Conservation (phyloP, 306 rosid species). For the Corylus heterophylla region DNA sequence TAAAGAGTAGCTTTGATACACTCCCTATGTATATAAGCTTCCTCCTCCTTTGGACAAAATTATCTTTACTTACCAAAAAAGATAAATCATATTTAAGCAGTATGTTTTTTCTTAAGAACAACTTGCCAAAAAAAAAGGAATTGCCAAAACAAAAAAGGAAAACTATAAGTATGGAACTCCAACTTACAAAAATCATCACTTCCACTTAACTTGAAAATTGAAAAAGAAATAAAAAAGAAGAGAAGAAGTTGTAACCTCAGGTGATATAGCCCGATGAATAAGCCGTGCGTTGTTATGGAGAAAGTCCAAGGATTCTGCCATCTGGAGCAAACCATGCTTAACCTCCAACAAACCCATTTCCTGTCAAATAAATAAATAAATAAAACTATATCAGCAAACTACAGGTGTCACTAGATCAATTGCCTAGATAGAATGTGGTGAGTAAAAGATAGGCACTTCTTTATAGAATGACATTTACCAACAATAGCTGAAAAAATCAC, state of each 20-base stretch:
- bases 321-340: slow-evolving; percentile 95
- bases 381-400: not conserved
- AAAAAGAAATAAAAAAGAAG: not conserved
- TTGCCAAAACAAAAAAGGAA: not conserved
- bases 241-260: slow-evolving; percentile 58
- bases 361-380: slow-evolving; percentile 38
- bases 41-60: not conserved
- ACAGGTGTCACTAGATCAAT: not conserved
- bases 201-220: not conserved
- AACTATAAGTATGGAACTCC: not conserved
- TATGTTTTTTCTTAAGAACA: not conserved
- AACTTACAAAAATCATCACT: not conserved
- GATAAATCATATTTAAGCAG: not conserved
- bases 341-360: slow-evolving; percentile 93
- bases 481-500: not conserved
- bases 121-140: not conserved
- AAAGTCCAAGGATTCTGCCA: slow-evolving; percentile 89
- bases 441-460: not conserved
- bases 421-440: not conserved
- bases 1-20: not conserved
- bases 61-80: not conserved
- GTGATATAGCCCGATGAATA: slow-evolving; percentile 87
- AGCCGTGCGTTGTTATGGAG: slow-evolving; percentile 91
- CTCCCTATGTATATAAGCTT: not conserved
- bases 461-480: not conserved